Base-by-base conservation (phyloP, 768 basidiomycete genomes). In the Mycena filopes region DNA sequence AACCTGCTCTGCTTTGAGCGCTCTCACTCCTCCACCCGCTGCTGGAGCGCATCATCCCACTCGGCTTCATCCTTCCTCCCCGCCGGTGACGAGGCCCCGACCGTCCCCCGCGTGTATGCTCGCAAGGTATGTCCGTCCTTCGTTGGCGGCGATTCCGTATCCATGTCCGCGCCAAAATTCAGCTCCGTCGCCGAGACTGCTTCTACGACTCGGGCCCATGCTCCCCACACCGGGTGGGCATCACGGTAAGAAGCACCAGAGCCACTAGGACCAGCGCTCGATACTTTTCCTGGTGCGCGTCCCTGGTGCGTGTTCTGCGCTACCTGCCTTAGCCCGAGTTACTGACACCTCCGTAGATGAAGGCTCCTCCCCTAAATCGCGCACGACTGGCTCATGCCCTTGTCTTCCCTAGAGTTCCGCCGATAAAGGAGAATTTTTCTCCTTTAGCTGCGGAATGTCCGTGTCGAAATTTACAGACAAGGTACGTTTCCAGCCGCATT, bases 361-460 rank as follows among this genome's bases (percentile, higher is more conserved):
- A 84, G 63, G 84, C 86, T 38, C 91, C 98, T 72, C 94, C 93
- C 26, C 85, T 93, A 60, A 94, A 96, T 74, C 93, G 89, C 89
- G 88, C 86, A 1, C 83, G 91, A 10, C 82, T 97, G 25, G 94
- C 93, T 40, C 89, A 84, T 68, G 93, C 97, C 69, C 73, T 99
- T n/a, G 81, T 98, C 15, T 93, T 95, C 59, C n/a, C n/a, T n/a
- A n/a, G n/a, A n/a, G n/a, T n/a, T n/a, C n/a, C n/a, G n/a, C n/a
- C n/a, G n/a, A n/a, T n/a, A n/a, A n/a, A n/a, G n/a, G n/a, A n/a
- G n/a, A n/a, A n/a, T n/a, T n/a, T n/a, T n/a, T n/a, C n/a, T n/a
- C n/a, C n/a, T n/a, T n/a, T n/a, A n/a, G 33, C 80, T 99, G 2
- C 94, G 96, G 96, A 96, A 99, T 74, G 87, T 98, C 47, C 83